Percentiles rank a stretch among this genome's conserved stretches.
These are phyloP conservation scores for Taxillus chinensis DNA, from an alignment of 164 flowering plant species.

Conservation along the genomic window DNA sequence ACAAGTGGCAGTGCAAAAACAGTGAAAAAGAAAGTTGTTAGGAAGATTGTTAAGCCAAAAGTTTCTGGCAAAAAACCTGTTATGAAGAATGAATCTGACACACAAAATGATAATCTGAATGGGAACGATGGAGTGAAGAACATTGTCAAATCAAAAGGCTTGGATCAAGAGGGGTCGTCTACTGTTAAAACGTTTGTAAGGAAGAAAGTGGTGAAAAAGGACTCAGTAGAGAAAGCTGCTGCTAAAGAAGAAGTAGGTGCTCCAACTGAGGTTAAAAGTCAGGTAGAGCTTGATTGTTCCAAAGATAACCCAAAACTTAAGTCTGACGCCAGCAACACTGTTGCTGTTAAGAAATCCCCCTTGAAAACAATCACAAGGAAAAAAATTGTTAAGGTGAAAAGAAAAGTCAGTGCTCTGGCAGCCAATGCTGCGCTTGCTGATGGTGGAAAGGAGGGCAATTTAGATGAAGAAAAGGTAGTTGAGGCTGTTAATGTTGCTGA, in stretches of 20 bases:
- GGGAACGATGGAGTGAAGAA: slow-evolving; percentile 26
- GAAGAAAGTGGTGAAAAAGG: slow-evolving; percentile 40
- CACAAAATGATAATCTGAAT: slow-evolving; percentile 22
- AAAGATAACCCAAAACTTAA: slow-evolving; percentile 25
- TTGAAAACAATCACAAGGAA: slow-evolving; percentile 41
- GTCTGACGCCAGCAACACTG: slow-evolving; percentile 20
- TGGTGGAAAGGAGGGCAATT: slow-evolving; percentile 7
- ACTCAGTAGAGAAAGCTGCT: slow-evolving; percentile 15
- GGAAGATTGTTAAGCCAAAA: slow-evolving; percentile 59
- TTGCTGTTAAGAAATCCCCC: slow-evolving; percentile 20
- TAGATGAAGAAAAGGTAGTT: slow-evolving; percentile 14
- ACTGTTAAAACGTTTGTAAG: slow-evolving; percentile 27
- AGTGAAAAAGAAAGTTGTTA: slow-evolving; percentile 60
- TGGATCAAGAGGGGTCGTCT: slow-evolving; percentile 21
- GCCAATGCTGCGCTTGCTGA: slow-evolving; percentile 17
- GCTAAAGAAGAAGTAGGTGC: slow-evolving; percentile 9
- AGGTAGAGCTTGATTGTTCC: slow-evolving; percentile 17
- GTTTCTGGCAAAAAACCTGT: slow-evolving; percentile 30
- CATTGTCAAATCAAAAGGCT: slow-evolving; percentile 18
- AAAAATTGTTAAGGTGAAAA: slow-evolving; percentile 58
- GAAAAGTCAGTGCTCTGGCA: slow-evolving; percentile 22
- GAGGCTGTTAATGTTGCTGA: slow-evolving; percentile 13
- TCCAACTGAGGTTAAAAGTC: slow-evolving; percentile 22
- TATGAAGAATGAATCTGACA: slow-evolving; percentile 13
- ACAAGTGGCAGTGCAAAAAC: slow-evolving; percentile 23